Conservation (phyloP, 225 moss, liverwort and hornwort species). For the Sphagnum contortum region DNA sequence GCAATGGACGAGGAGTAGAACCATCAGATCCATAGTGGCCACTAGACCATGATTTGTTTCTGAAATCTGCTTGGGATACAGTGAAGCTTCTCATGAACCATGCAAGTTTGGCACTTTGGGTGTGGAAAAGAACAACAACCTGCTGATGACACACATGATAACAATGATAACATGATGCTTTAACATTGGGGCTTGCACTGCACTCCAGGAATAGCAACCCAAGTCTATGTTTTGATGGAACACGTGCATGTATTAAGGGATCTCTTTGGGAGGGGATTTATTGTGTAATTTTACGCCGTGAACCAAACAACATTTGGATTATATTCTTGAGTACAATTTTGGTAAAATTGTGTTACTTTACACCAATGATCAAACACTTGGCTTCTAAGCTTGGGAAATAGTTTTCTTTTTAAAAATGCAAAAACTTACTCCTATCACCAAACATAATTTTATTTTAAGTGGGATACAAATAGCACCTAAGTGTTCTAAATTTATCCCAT, state of each 20-base stretch:
- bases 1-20: conserved; percentile 73
- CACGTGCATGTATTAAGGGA: conserved; percentile 71
- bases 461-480: no score
- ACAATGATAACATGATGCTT: no score
- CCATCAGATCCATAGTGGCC: conserved; percentile 85
- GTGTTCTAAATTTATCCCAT: no score
- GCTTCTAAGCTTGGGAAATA: no score
- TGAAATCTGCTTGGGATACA: conserved; percentile 77
- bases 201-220: conserved; percentile 33
- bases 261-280: conserved; percentile 90
- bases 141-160: conserved; percentile 65
- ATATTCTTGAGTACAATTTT: no score
- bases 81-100: conserved; percentile 89
- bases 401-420: no score
- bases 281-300: no score
- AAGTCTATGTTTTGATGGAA: conserved; percentile 67
- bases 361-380: no score
- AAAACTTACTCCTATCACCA: no score
- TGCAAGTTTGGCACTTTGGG: conserved; percentile 90
- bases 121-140: conserved; percentile 93
- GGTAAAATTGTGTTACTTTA: no score
- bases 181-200: conserved; percentile 23
- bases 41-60: conserved; percentile 80
- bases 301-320: no score
- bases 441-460: no score